phyloP scores from a whole-genome alignment of 2,329 filamentous ascomycete genomes.

The Microdochium trichocladiopsis region DNA sequence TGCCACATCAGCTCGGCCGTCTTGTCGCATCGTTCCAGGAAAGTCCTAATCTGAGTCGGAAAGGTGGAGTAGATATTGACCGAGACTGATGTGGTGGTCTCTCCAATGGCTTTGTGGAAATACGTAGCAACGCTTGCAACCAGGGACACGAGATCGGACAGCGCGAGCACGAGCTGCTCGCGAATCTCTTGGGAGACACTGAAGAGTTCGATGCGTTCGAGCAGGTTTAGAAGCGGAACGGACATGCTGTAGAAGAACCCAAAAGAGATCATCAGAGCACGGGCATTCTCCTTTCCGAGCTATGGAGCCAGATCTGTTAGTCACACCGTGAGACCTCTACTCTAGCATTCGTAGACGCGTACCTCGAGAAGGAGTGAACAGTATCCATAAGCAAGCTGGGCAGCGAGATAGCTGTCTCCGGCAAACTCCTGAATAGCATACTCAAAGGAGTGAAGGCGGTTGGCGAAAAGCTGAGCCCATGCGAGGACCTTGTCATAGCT shows the following conservation, averaged over 20 bases:
- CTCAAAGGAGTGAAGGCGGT: constrained; percentile 27
- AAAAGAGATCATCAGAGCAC: constrained; percentile 10
- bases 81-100: constrained; percentile 6
- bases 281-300: constrained; percentile 13
- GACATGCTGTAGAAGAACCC: constrained; percentile 15
- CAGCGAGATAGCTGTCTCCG: constrained; percentile 21
- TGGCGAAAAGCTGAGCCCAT: constrained; percentile 29
- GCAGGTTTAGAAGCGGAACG: constrained; percentile 11
- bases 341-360: background rate
- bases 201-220: constrained; percentile 12
- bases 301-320: background rate
- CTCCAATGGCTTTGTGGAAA: constrained; percentile 12
- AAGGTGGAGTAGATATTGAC: constrained; percentile 17
- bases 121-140: constrained; percentile 12
- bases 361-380: constrained; percentile 12
- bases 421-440: constrained; percentile 25
- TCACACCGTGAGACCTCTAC: background rate
- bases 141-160: constrained; percentile 12
- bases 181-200: constrained; percentile 10
- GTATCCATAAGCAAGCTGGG: constrained; percentile 12
- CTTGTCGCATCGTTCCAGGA: constrained; percentile 10
- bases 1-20: constrained; percentile 13
- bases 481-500: constrained; percentile 30
- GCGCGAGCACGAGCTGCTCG: constrained; percentile 11
- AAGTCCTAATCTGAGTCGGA: constrained; percentile 9